phyloP scores from a whole-genome alignment of 441 rosid genomes.

The Gossypium davidsonii region DNA sequence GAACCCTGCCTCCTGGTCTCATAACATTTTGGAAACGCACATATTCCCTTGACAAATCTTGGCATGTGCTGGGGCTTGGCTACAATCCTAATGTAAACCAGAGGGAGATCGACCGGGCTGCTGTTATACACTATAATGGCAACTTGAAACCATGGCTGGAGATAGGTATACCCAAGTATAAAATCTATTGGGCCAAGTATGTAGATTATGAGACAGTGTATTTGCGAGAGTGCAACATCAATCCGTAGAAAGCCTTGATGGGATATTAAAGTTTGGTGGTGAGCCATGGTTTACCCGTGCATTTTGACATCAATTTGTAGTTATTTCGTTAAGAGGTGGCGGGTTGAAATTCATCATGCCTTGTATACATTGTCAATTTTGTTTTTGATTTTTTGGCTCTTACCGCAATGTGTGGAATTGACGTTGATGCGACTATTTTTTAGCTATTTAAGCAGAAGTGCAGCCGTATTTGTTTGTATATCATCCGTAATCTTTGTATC shows the following conservation, averaged over 20 bases:
- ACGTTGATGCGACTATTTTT: not conserved
- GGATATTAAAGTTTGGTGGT: slow-evolving; percentile 2
- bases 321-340: slow-evolving; percentile 11
- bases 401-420: not conserved
- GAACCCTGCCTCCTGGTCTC: slow-evolving; percentile 93
- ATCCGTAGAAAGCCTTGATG: slow-evolving; percentile 36
- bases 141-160: slow-evolving; percentile 98
- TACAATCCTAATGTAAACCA: slow-evolving; percentile 78
- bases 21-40: slow-evolving; percentile 86
- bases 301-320: slow-evolving; percentile 21
- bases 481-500: slow-evolving; percentile 20
- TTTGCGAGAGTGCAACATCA: slow-evolving; percentile 86
- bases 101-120: slow-evolving; percentile 72
- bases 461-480: slow-evolving; percentile 36
- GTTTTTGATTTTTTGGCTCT: not conserved
- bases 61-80: slow-evolving; percentile 95
- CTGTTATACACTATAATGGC: slow-evolving; percentile 88
- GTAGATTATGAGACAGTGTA: slow-evolving; percentile 61
- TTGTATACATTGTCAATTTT: slow-evolving; percentile 29
- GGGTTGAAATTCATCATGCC: slow-evolving; percentile 28
- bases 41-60: slow-evolving; percentile 49
- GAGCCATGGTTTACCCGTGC: slow-evolving; percentile 6
- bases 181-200: slow-evolving; percentile 61
- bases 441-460: slow-evolving; percentile 10
- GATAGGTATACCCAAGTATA: slow-evolving; percentile 73